Percentiles rank a stretch among this genome's conserved stretches.
These are phyloP conservation scores for Stachybotrys elegans DNA, from an alignment of 2,329 filamentous ascomycete genomes.

Conservation along the genomic window DNA sequence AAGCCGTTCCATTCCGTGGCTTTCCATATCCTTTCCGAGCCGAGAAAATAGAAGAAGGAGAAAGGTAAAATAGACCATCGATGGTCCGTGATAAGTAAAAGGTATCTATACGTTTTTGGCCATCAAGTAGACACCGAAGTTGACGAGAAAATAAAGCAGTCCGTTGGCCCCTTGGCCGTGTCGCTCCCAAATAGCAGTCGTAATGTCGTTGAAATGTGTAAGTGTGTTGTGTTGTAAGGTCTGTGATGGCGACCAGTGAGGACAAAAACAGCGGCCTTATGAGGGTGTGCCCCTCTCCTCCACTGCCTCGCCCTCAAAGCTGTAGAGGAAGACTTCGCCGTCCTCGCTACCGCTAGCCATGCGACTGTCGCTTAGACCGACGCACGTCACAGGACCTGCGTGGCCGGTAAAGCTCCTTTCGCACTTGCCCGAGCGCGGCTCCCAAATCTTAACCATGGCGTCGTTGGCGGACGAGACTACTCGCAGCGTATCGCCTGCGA, in stretches of 20 bases:
- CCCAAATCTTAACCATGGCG: slow-evolving; percentile 91
- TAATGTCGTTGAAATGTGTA: background rate
- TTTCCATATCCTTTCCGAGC: no score
- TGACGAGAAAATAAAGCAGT: no score
- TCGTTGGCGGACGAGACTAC: slow-evolving; percentile 90
- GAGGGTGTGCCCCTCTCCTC: slow-evolving; percentile 48
- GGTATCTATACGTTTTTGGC: no score
- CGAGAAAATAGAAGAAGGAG: no score
- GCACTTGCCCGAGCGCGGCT: slow-evolving; percentile 83
- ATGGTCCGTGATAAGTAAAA: no score
- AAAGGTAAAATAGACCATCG: no score
- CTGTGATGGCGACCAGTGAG: no score
- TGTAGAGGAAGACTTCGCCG: slow-evolving; percentile 81
- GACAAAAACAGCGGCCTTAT: slow-evolving; percentile 23
- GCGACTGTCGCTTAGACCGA: slow-evolving; percentile 82
- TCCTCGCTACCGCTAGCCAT: slow-evolving; percentile 94
- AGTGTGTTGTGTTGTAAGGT: no score
- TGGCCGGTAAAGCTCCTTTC: slow-evolving; percentile 91
- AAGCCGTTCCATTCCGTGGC: no score
- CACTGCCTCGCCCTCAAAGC: slow-evolving; percentile 55
- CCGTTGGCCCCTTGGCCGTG: no score
- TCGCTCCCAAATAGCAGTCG: background rate
- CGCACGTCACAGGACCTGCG: slow-evolving; percentile 84
- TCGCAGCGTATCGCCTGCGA: slow-evolving; percentile 82
- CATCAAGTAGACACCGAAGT: no score